Evolutionary conservation across 2,329 filamentous ascomycete genomes (phyloP), one percentile per base, ranked within the genome.

Genomic region (Leptodontidium sp.): DNA sequence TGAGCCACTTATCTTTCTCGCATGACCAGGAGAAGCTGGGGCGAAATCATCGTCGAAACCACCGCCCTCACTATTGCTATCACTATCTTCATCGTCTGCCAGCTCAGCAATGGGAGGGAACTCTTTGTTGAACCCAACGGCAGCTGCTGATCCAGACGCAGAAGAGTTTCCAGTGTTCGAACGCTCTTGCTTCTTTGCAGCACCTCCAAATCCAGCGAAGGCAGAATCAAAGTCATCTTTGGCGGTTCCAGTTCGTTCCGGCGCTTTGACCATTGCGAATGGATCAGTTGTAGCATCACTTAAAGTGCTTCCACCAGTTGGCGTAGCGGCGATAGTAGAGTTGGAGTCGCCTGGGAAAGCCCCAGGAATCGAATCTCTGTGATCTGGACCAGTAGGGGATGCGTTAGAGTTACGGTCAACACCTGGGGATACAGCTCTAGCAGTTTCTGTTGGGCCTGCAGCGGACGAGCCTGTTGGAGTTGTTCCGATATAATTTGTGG

Each of bases 41-140:
- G 92, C 90, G 78, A 98, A 98, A 79, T 98, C 91, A 77, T 99
- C 96, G 61, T 97, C 95, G 77, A 98, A 98, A 0, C 94, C 93
- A 52, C 93, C 93, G 61, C 88, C 87, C 59, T 93, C 92, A 69
- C 88, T 92, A 65, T 90, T 91, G 38, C 90, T 91, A 68, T 97
- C 93, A 38, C 92, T 94, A n/a, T 97, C 91, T 29, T 95, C 93
- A 67, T 94, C 91, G 38, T 89, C 86, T 70, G 92, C 91, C 68
- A 98, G 82, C 78, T 95, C 93, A n/a, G 91, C 90, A 69, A 98
- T 97, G 0, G 95, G 96, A 40, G 96, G 96, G 77, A 98, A 98
- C 78, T 98, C 96, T 26, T 88, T 86, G 76, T 90, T 86, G 75
- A 93, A 91, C 52, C 79, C 82, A 65, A 81, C 83, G 2, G 86